Evolutionary conservation across 768 basidiomycete genomes (phyloP), one percentile per base, ranked within the genome.

Genomic region (Lactifluus volemus): DNA sequence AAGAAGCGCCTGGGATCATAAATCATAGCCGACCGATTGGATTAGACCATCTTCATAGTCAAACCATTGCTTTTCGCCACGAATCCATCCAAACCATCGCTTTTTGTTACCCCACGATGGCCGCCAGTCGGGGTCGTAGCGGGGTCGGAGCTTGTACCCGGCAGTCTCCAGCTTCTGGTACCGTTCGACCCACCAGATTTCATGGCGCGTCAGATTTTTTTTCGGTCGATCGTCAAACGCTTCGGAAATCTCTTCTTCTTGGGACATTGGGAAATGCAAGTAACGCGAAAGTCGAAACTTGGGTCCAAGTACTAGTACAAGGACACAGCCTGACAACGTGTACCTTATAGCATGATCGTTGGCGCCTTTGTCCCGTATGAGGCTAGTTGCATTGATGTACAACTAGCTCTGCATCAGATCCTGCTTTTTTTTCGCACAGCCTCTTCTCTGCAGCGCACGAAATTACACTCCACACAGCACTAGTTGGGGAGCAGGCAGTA

Each of bases 141-240:
- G 58, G 15, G 51, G 17, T 4, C 58, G 58, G 29, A 59, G 52
- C 52, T 47, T 38, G n/a, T 59, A 59, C 10, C 58, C 58, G 11
- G 50, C 32, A 5, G 1, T 25, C 25, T 58, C 50, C 4, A 59
- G 21, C 2, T 42, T 51, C 3, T 30, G n/a, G 15, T 60, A 51
- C 6, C 38, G 59, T 14, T 60, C n/a, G 32, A 9, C 19, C 59
- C 59, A 60, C 51, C 58, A 47, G 3, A 2, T 29, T 21, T 59
- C 58, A 34, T 0, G 17, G 11, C 17, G 15, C 17, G 10, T 6
- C 2, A 53, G 42, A 17, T 4, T 25, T 15, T 10, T 19, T 7
- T 3, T 6, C 6, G 44, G 8, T 4, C n/a, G 44, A 1, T 44
- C n/a, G 7, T 9, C n/a, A 19, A 44, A 44, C 2, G n/a, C n/a